A percentile compares a stretch with the other conserved stretches of the same genome.
Conservation (phyloP, 2,329 filamentous ascomycete species). For the Cladosporium sp. region DNA sequence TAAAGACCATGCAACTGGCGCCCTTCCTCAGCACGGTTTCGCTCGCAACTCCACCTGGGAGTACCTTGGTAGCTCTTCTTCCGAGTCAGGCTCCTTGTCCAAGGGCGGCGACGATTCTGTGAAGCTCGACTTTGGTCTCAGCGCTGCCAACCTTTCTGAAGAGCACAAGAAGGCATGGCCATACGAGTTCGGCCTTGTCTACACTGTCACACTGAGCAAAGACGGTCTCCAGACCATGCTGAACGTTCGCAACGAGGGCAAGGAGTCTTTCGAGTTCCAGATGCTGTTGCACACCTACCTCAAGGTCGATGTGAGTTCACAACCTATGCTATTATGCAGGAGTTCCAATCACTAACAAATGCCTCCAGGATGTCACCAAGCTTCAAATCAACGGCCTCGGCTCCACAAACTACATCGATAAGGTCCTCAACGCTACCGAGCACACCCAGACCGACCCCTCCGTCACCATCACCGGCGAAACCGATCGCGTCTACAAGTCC, state of each 20-base stretch:
- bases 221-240: conserved; percentile 74
- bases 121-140: conserved; percentile 94
- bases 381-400: conserved; percentile 72
- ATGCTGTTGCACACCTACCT: conserved; percentile 90
- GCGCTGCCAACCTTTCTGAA: conserved; percentile 64
- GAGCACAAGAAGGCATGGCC: conserved; percentile 72
- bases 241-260: conserved; percentile 83
- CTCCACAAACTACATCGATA: conserved; percentile 60
- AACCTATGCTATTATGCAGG: background rate
- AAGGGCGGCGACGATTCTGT: conserved; percentile 60
- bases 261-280: conserved; percentile 82
- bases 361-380: conserved; percentile 68
- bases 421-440: conserved; percentile 13
- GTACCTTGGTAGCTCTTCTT: conserved; percentile 83
- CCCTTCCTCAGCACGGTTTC: conserved; percentile 90
- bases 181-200: conserved; percentile 82
- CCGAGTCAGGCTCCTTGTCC: conserved; percentile 49
- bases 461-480: conserved; percentile 70
- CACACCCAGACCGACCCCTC: conserved; percentile 61
- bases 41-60: conserved; percentile 89
- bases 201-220: conserved; percentile 80
- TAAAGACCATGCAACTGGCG: conserved; percentile 68
- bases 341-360: background rate
- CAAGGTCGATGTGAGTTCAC: conserved; percentile 61
- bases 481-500: conserved; percentile 78